phyloP scores from a whole-genome alignment of 2,329 filamentous ascomycete genomes.

The Geosmithia flava region DNA sequence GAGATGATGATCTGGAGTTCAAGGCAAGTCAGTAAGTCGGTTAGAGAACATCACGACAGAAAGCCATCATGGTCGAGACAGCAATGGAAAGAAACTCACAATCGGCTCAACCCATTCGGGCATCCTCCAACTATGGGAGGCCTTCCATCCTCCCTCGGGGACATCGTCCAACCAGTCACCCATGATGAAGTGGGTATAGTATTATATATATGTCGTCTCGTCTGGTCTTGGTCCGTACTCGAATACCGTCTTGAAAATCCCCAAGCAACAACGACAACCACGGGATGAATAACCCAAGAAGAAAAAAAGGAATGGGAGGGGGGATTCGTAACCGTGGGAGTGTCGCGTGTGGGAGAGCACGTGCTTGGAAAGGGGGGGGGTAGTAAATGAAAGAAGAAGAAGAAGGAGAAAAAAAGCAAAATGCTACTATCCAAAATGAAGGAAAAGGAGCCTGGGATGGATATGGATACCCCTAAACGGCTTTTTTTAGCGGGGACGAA shows the following conservation, averaged over 20 bases:
- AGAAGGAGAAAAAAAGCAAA: too few relatives aligned
- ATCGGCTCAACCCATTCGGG: slow-evolving; percentile 20
- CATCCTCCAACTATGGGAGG: slow-evolving; percentile 13
- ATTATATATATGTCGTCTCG: background rate
- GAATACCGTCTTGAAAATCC: too few relatives aligned
- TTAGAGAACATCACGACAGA: too few relatives aligned
- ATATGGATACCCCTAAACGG: background rate
- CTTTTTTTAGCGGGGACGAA: background rate
- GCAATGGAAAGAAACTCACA: slow-evolving; percentile 8
- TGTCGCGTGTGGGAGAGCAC: too few relatives aligned
- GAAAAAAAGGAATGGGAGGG: too few relatives aligned
- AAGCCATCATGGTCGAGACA: background rate
- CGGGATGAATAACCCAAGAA: too few relatives aligned
- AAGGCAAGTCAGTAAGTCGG: background rate
- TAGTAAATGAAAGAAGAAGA: too few relatives aligned
- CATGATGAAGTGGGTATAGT: background rate
- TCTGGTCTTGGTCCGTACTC: background rate
- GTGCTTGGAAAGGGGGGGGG: too few relatives aligned
- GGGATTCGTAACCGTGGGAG: too few relatives aligned
- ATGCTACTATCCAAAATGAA: background rate
- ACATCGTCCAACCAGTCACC: slow-evolving; percentile 5
- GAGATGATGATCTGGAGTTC: slow-evolving; percentile 18
- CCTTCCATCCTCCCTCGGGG: slow-evolving; percentile 11
- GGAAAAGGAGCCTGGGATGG: background rate
- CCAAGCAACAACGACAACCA: too few relatives aligned